Evolutionary conservation across 805 yeast genomes (phyloP), one percentile per base, ranked within the genome.

Genomic region (Lipomyces kockii): DNA sequence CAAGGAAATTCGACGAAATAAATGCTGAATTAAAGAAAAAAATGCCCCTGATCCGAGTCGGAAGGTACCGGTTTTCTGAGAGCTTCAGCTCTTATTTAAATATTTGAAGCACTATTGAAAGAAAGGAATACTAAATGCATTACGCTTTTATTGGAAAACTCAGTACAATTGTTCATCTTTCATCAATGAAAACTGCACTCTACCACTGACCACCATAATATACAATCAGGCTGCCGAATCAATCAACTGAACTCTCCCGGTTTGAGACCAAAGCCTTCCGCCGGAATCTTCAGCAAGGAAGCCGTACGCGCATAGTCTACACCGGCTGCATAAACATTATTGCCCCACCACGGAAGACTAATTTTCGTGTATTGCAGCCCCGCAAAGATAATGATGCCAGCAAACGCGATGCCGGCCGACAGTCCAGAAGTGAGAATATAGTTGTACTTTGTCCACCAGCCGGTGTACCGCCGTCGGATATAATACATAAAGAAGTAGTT

Each of bases 381-480:
- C 73, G 87, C 80, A 73, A 87, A 87, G 14, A 88, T 83, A 27
- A 86, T 64, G 61, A 89, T 77, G 1, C 89, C 84, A 39, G 88
- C 83, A 69, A 86, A 80, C 0, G 91, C 90, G 22, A 88, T 83
- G 0, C 91, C 91, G 5, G 89, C 84, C 51, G 88, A 88, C 20
- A 89, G 77, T 1, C 87, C 92, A 29, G 89, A 87, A 25, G 90
- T 83, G 58, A 89, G 78, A 5, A 87, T 83, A 75, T 87, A 88
- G 76, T 87, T 88, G 76, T 89, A 89, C 76, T 88, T 88, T 51
- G 87, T 86, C 92, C 92, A 89, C 92, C 92, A 89, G 58, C 81
- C 79, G 58, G 84, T 79, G 78, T 85, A 87, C 67, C 80, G 80
- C 59, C 84, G 81, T 68, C 85, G 86, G 63, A 89, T 77, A 72